Evolutionary conservation across 106 monocot genomes (phyloP).

Genomic region (Phalaenopsis aphrodite): DNA sequence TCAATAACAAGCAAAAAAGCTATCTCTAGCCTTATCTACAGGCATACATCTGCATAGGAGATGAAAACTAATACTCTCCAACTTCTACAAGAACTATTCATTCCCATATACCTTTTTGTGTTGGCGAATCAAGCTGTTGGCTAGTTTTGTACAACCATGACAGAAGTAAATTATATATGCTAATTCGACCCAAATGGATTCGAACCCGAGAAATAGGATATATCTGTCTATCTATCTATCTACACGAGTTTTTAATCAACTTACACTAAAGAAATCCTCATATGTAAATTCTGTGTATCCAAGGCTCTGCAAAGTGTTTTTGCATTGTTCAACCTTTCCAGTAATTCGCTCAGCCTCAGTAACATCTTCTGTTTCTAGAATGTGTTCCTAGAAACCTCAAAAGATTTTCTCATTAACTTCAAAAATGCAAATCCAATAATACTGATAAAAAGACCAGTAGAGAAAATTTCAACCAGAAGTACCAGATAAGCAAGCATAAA

Average conservation of each 20-base stretch:
- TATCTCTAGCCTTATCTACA: not conserved
- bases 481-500: slow-evolving; percentile 99
- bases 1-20: not conserved
- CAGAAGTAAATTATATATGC: not conserved
- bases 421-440: slow-evolving; percentile 5
- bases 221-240: too few species aligned
- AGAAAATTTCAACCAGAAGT: slow-evolving; percentile 9
- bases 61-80: not conserved
- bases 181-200: too few species aligned
- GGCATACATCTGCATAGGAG: not conserved
- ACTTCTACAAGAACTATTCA: not conserved
- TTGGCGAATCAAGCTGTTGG: not conserved
- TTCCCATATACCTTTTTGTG: not conserved
- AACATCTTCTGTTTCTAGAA: slow-evolving; percentile 79
- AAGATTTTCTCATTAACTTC: slow-evolving; percentile 4
- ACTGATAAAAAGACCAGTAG: not conserved
- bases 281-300: slow-evolving; percentile 97
- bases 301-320: slow-evolving; percentile 61
- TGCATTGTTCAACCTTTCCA: slow-evolving; percentile 66
- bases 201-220: too few species aligned
- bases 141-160: not conserved
- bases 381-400: slow-evolving; percentile 56
- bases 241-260: slow-evolving; percentile 9
- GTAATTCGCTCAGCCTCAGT: slow-evolving; percentile 58
- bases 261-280: slow-evolving; percentile 93